These are phyloP conservation scores for Ploettnerulaceae sp. DNA, from an alignment of 2,329 filamentous ascomycete genomes.

Conservation along the genomic window DNA sequence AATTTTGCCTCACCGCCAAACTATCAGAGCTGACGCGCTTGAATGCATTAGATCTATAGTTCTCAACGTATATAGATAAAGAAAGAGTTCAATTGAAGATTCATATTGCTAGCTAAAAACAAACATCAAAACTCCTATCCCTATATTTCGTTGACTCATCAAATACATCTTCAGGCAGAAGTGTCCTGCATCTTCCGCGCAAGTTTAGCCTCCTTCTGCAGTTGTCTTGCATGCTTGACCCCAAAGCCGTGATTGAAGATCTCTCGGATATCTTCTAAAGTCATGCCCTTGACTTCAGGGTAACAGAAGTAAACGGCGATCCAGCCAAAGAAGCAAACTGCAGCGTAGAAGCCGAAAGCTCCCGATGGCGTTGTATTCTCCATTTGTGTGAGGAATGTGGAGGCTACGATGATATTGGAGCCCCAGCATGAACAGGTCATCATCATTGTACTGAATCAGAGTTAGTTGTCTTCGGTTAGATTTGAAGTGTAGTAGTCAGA, in stretches of 20 bases:
- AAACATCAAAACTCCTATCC: too few species aligned
- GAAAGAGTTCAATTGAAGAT: too few species aligned
- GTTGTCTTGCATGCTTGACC: constrained; percentile 37
- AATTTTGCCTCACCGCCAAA: too few species aligned
- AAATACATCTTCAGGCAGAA: too few species aligned
- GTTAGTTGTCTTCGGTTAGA: not conserved
- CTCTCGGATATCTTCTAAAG: constrained; percentile 46
- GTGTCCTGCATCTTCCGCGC: too few species aligned
- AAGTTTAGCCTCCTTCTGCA: constrained; percentile 35
- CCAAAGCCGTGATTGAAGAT: constrained; percentile 46
- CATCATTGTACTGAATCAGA: too few species aligned
- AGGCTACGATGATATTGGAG: constrained; percentile 36
- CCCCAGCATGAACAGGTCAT: too few species aligned
- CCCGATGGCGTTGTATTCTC: constrained; percentile 49
- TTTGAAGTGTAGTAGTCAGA: not conserved
- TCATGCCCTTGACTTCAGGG: constrained; percentile 50
- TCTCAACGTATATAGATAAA: too few species aligned
- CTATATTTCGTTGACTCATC: too few species aligned
- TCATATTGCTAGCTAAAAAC: too few species aligned
- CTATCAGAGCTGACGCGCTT: too few species aligned
- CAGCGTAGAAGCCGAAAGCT: constrained; percentile 48
- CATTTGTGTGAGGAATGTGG: constrained; percentile 61
- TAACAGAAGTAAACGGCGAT: constrained; percentile 46
- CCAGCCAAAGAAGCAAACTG: constrained; percentile 44
- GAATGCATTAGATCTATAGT: too few species aligned